These are phyloP conservation scores for Calonectria ilicicola DNA, from an alignment of 2,329 filamentous ascomycete species.

Conservation along the genomic window DNA sequence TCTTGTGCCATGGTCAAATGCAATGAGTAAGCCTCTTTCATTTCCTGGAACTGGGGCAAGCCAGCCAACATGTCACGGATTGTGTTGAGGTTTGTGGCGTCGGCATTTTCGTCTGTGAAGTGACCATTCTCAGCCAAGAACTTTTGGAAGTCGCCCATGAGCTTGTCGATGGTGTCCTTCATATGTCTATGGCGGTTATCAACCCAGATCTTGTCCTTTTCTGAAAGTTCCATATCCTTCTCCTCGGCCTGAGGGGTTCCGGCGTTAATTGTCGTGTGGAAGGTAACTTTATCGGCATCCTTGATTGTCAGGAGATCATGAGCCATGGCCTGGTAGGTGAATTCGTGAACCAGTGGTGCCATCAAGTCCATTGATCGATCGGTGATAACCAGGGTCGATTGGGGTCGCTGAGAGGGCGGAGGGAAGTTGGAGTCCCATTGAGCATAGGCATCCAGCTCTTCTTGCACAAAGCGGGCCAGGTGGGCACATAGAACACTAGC, in stretches of 20 bases:
- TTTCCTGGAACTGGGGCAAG: slow-evolving; percentile 92
- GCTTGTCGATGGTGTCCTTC: slow-evolving; percentile 95
- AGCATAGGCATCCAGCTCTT: slow-evolving; percentile 90
- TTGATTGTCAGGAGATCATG: slow-evolving; percentile 91
- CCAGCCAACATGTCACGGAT: slow-evolving; percentile 98
- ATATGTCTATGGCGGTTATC: slow-evolving; percentile 95
- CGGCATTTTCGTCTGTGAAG: slow-evolving; percentile 80
- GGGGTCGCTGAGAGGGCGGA: slow-evolving; percentile 80
- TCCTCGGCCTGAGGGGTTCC: slow-evolving; percentile 77
- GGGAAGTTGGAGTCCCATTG: slow-evolving; percentile 88
- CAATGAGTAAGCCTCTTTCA: slow-evolving; percentile 94
- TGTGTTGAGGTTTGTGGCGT: slow-evolving; percentile 83
- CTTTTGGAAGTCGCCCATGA: slow-evolving; percentile 92
- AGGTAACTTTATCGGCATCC: slow-evolving; percentile 90
- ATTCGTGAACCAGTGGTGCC: slow-evolving; percentile 91
- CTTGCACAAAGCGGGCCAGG: slow-evolving; percentile 90
- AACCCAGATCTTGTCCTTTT: slow-evolving; percentile 95
- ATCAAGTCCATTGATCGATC: slow-evolving; percentile 94
- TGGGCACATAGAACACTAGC: slow-evolving; percentile 89
- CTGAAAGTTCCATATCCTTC: slow-evolving; percentile 91
- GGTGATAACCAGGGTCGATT: slow-evolving; percentile 85
- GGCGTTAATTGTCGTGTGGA: slow-evolving; percentile 83
- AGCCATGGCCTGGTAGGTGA: slow-evolving; percentile 98
- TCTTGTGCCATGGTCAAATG: slow-evolving; percentile 98
- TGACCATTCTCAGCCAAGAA: slow-evolving; percentile 94